phyloP scores from a whole-genome alignment of 2,329 filamentous ascomycete species.

The Phyllosticta paracitricarpa region DNA sequence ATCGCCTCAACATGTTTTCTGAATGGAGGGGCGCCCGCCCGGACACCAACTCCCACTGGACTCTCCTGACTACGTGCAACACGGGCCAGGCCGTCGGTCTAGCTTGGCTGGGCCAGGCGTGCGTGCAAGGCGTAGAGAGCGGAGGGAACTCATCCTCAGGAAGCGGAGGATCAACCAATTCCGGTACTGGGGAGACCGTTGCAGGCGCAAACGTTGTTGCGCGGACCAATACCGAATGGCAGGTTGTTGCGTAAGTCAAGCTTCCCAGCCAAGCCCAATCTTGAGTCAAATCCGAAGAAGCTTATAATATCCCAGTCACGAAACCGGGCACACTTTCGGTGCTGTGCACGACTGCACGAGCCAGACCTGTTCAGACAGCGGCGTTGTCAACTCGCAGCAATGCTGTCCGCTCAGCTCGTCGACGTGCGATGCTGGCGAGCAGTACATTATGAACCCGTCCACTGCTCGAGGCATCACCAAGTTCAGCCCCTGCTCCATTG shows the following conservation, averaged over 20 bases:
- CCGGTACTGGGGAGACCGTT: slow-evolving; percentile 51
- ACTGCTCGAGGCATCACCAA: slow-evolving; percentile 60
- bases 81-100: slow-evolving; percentile 80
- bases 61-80: slow-evolving; percentile 69
- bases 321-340: slow-evolving; percentile 88
- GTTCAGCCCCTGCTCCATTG: slow-evolving; percentile 83
- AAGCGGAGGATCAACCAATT: neutral
- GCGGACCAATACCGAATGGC: slow-evolving; percentile 76
- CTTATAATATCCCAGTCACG: slow-evolving; percentile 43
- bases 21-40: slow-evolving; percentile 68
- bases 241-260: slow-evolving; percentile 62
- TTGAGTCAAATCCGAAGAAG: neutral
- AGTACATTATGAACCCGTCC: slow-evolving; percentile 94
- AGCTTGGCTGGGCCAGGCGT: slow-evolving; percentile 87
- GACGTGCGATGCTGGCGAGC: slow-evolving; percentile 64
- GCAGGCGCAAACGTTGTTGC: slow-evolving; percentile 85
- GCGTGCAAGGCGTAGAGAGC: slow-evolving; percentile 48
- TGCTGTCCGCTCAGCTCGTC: slow-evolving; percentile 64
- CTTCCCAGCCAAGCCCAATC: neutral
- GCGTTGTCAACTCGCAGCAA: slow-evolving; percentile 48
- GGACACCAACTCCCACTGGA: slow-evolving; percentile 90
- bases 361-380: slow-evolving; percentile 54
- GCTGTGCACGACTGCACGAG: slow-evolving; percentile 86
- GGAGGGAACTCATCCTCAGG: slow-evolving; percentile 31
- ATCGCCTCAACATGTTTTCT: slow-evolving; percentile 80